These are phyloP conservation scores for Backusella luteola DNA, from an alignment of 192 early-diverging fungal species.

Conservation along the genomic window DNA sequence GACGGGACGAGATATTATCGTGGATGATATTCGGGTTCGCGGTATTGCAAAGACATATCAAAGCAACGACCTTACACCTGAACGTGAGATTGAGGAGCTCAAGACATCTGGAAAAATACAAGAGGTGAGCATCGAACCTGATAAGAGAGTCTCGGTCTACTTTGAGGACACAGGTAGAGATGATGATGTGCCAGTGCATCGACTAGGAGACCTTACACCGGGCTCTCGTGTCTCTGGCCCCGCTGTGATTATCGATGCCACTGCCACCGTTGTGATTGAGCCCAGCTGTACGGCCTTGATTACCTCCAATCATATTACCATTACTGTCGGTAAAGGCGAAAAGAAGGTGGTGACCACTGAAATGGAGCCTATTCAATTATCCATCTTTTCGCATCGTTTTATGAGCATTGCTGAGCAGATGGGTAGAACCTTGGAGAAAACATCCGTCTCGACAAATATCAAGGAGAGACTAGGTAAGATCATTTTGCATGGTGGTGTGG, in stretches of 20 bases:
- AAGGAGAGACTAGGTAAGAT: conserved; percentile 79
- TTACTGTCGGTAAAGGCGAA: conserved; percentile 46
- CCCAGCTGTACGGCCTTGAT: conserved; percentile 74
- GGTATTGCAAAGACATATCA: conserved; percentile 64
- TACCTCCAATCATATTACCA: conserved; percentile 65
- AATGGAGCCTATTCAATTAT: conserved; percentile 87
- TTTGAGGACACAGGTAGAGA: conserved; percentile 68
- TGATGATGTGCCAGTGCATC: conserved; percentile 67
- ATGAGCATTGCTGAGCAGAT: conserved; percentile 99
- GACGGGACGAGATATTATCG: conserved; percentile 73
- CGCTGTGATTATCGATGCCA: conserved; percentile 87
- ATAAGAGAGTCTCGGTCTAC: conserved; percentile 61
- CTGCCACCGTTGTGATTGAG: conserved; percentile 86
- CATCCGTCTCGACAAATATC: conserved; percentile 94
- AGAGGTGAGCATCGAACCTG: conserved; percentile 30
- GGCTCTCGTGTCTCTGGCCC: conserved; percentile 82
- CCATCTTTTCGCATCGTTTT: conserved; percentile 93
- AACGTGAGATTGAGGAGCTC: conserved; percentile 35
- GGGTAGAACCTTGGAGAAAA: conserved; percentile 93
- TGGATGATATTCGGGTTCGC: conserved; percentile 93
- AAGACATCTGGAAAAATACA: conserved; percentile 20
- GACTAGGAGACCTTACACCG: conserved; percentile 56
- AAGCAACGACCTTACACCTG: conserved; percentile 33
- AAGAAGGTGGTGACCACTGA: conserved; percentile 47
- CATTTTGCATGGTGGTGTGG: too few relatives aligned